Conservation (phyloP, 2,329 filamentous ascomycete genomes). For the Mariannaea elegans region DNA sequence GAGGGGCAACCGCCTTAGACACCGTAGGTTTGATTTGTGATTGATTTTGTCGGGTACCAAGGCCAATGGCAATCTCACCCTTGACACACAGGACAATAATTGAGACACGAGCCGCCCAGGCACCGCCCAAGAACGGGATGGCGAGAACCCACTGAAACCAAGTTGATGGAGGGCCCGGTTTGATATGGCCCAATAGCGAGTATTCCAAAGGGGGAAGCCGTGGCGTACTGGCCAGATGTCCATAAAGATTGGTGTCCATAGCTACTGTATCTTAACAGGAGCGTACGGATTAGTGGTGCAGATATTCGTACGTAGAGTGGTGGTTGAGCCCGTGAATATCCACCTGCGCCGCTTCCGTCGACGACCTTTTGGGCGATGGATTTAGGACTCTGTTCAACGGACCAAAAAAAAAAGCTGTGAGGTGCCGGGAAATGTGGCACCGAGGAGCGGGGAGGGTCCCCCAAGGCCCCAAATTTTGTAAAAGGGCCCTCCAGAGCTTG, state of each 20-base stretch:
- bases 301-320: not conserved
- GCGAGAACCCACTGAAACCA: not conserved
- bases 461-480: constrained; percentile 8
- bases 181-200: not conserved
- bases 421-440: constrained; percentile 22
- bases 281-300: not conserved
- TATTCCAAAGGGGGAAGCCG: constrained; percentile 12
- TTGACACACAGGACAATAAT: not conserved
- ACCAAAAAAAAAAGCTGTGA: constrained; percentile 10
- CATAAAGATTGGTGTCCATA: not conserved
- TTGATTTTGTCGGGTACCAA: constrained; percentile 11
- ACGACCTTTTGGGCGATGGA: constrained; percentile 6
- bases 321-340: constrained; percentile 13
- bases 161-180: not conserved
- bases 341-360: not conserved
- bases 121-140: not conserved
- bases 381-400: constrained; percentile 1
- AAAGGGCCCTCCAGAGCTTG: constrained; percentile 6
- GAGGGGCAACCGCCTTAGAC: constrained; percentile 24
- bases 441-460: constrained; percentile 12
- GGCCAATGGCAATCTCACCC: constrained; percentile 13
- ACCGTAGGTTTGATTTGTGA: constrained; percentile 11
- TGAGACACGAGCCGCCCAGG: not conserved
- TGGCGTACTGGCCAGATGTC: constrained; percentile 8
- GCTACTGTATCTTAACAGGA: not conserved